These are phyloP conservation scores for Penicillium cosmopolitanum DNA, from an alignment of 495 filamentous ascomycete species.

Conservation along the genomic window DNA sequence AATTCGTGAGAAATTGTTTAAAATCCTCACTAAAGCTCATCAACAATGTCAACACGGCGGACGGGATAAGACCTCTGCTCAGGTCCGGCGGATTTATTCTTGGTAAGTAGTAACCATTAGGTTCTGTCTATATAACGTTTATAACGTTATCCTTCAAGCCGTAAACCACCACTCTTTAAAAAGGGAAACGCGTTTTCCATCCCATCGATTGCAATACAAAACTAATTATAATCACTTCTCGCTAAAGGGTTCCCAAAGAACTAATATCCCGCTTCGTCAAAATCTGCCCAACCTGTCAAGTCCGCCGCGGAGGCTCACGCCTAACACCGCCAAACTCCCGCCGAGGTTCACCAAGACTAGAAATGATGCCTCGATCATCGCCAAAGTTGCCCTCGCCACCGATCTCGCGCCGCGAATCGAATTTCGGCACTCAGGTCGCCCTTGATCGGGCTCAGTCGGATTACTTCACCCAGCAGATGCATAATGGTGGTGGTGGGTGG, in stretches of 20 bases:
- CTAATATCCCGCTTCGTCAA: constrained; percentile 62
- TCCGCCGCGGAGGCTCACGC: constrained; percentile 49
- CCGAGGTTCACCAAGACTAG: constrained; percentile 45
- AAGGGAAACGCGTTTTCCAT: neutral
- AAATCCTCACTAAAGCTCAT: constrained; percentile 59
- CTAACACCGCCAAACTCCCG: constrained; percentile 51
- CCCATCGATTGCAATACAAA: neutral
- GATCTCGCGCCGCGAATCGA: constrained; percentile 42
- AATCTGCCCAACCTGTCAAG: constrained; percentile 57
- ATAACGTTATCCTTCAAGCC: too few species aligned
- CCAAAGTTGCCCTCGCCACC: constrained; percentile 48
- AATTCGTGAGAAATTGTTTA: constrained; percentile 61
- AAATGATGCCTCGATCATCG: constrained; percentile 42
- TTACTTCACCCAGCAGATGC: constrained; percentile 33
- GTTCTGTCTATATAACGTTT: too few species aligned
- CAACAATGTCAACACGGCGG: constrained; percentile 62
- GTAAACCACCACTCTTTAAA: neutral
- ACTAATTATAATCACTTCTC: neutral
- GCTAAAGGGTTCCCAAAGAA: constrained; percentile 58
- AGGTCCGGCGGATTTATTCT: constrained; percentile 60
- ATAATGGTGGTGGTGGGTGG: constrained; percentile 5
- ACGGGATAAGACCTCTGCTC: constrained; percentile 62
- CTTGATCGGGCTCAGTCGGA: constrained; percentile 39
- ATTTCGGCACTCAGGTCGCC: constrained; percentile 28
- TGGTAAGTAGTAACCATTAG: constrained; percentile 42